These are phyloP conservation scores for Luvunga scandens DNA, from an alignment of 345 rosid genomes.

Conservation along the genomic window DNA sequence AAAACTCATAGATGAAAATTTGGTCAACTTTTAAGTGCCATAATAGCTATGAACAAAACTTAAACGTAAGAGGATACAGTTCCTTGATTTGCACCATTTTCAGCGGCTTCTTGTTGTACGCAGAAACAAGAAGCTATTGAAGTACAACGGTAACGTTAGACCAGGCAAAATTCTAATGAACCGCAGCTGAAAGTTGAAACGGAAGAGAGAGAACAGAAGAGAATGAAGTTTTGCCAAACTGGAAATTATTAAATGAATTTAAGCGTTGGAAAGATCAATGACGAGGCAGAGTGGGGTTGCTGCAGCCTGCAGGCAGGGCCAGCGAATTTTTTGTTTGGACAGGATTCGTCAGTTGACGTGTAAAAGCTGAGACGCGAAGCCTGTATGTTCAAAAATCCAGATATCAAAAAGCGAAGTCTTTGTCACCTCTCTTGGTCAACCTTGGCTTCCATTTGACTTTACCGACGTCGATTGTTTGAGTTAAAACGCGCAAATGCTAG, in stretches of 20 bases:
- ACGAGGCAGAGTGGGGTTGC: not conserved
- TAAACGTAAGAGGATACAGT: constrained; percentile 52
- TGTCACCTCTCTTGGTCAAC: not conserved
- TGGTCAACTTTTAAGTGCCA: not conserved
- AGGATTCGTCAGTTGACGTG: not conserved
- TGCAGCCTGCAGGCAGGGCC: not conserved
- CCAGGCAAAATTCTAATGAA: not conserved
- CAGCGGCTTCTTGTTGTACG: not conserved
- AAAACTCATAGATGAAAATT: not conserved
- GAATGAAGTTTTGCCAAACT: not conserved
- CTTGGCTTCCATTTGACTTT: not conserved
- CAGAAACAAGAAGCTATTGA: not conserved
- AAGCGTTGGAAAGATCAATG: not conserved
- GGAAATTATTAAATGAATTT: not conserved
- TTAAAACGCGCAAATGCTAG: not conserved
- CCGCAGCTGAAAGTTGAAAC: not conserved
- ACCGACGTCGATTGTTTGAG: too few relatives aligned
- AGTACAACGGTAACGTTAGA: not conserved
- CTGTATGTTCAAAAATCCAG: not conserved
- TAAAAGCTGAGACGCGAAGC: not conserved
- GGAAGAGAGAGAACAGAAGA: not conserved
- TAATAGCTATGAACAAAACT: not conserved
- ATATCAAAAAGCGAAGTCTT: not conserved
- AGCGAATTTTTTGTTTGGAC: not conserved
- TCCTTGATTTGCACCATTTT: constrained; percentile 68